Evolutionary conservation across 83 land plant species (phyloP).

Genomic region (Diphasiastrum complanatum): DNA sequence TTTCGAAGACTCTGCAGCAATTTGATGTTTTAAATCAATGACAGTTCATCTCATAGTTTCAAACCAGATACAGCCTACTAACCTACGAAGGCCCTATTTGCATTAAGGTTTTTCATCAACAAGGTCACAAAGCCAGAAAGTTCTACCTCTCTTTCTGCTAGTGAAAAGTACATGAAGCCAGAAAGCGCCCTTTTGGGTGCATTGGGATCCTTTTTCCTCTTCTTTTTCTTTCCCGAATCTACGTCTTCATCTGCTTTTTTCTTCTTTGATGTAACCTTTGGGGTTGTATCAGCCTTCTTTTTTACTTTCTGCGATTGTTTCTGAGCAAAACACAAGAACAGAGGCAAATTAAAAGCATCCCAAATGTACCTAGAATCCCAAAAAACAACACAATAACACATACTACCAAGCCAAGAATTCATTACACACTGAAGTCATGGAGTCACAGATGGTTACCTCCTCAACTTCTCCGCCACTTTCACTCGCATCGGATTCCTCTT

Average conservation of each 20-base stretch:
- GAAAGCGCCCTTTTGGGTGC: conserved; percentile 80
- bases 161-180: conserved; percentile 72
- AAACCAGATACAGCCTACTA: too few species aligned
- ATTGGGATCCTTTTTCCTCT: conserved; percentile 89
- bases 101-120: neutral
- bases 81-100: neutral
- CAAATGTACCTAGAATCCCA: too few species aligned
- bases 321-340: too few species aligned
- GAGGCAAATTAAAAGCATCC: too few species aligned
- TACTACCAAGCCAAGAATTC: neutral
- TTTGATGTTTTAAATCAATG: neutral
- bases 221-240: conserved; percentile 53
- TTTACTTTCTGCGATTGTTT: conserved; percentile 38
- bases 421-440: neutral
- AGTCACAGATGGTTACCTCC: conserved; percentile 12
- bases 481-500: conserved; percentile 74
- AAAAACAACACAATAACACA: too few species aligned
- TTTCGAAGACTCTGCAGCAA: neutral
- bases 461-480: conserved; percentile 52
- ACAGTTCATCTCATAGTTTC: neutral
- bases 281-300: conserved; percentile 40
- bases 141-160: conserved; percentile 73
- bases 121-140: neutral
- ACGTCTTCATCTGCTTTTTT: conserved; percentile 63
- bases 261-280: conserved; percentile 41